Evolutionary conservation across 2,329 filamentous ascomycete species (phyloP), one percentile per base, ranked within the genome.

Genomic region (Annulohypoxylon truncatum): DNA sequence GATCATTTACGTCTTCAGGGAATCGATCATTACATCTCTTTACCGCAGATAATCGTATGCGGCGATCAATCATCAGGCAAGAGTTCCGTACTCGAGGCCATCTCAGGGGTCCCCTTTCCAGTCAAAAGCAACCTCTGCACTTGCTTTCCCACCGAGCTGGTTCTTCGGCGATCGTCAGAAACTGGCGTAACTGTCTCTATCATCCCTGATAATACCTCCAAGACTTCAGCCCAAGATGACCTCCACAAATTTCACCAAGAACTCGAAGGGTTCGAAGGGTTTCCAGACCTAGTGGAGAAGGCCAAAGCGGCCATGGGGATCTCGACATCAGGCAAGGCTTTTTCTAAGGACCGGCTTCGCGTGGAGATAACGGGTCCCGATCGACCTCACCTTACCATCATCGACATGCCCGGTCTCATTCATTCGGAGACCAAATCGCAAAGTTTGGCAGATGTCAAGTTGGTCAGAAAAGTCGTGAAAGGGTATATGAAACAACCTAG

Each of bases 11-110:
- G 80, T 7, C 76, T 77, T 2, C 73, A 79, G 28, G 77, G 79
- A 0, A 70, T 81, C 29, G 77, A 77, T 47, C 71, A 77, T 4
- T 76, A 77, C 62, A 75, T 84, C 13, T 78, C 79, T 12, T 74
- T 83, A 0, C 82, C 82, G 0, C 77, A 84, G 66, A 82, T 84
- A 60, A 83, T 90, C 26, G 87, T 90, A 10, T 87, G 84, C 53
- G 88, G 89, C 2, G 84, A 89, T 61, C 87, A 90, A 69, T 88
- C 84, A 0, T 84, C 84, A 1, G 89, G 88, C 2, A 91, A 91
- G 74, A 89, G 85, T 60, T 90, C 87, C 0, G 86, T 90, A 0
- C 82, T 91, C 0, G 87, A 91, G 70, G 88, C 87, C 1, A 86
- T 91, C 38, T 89, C 88, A 0, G 83, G 86, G 2, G 81, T 91